Evolutionary conservation across 768 basidiomycete species (phyloP).

Genomic region (Favolaschia claudopus): DNA sequence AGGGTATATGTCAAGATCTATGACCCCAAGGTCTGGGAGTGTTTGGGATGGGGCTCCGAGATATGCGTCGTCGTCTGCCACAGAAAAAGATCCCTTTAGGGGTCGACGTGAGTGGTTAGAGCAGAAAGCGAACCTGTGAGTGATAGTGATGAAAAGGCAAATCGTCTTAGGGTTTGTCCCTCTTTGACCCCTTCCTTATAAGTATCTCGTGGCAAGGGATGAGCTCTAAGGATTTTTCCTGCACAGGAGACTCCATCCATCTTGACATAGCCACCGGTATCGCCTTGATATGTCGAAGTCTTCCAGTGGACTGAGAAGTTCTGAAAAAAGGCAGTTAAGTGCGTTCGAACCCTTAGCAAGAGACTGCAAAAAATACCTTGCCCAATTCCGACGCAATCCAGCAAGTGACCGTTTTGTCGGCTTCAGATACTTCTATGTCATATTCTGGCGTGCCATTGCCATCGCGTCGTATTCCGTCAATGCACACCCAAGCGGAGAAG

Average conservation of each 20-base stretch:
- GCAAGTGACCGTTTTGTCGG: background rate
- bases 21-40: too few species aligned
- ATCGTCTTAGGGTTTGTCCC: too few species aligned
- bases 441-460: too few species aligned
- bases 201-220: background rate
- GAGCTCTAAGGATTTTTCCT: background rate
- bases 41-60: too few species aligned
- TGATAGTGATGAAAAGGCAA: too few species aligned
- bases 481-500: background rate
- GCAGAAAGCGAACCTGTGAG: too few species aligned
- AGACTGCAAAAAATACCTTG: conserved; percentile 3
- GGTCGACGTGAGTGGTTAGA: too few species aligned
- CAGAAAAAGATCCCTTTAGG: too few species aligned
- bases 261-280: background rate
- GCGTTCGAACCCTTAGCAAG: too few species aligned
- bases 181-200: background rate
- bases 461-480: background rate
- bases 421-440: background rate
- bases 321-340: too few species aligned
- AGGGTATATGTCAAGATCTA: too few species aligned
- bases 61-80: too few species aligned
- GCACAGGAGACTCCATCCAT: background rate
- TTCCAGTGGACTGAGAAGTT: background rate
- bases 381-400: conserved; percentile 9
- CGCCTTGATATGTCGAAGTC: background rate